Base-by-base conservation (phyloP, 148 eudicot species). In the Rhododendron kiyosumense region DNA sequence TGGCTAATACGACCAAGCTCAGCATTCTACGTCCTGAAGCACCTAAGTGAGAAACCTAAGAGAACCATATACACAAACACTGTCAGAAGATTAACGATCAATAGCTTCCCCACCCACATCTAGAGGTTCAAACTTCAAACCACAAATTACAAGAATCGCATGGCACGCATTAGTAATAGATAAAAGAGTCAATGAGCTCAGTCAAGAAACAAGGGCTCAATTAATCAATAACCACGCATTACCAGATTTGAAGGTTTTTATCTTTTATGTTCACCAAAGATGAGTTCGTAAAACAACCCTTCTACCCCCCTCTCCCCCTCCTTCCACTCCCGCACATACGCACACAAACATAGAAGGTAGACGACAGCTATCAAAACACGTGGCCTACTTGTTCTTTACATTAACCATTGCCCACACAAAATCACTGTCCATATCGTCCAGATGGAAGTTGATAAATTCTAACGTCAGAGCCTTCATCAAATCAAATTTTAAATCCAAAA, bases 1-100 rank as follows among this genome's bases (percentile, higher is more conserved):
- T 51, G n/a, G n/a, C 41, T 79, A 79, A 79, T 26, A 15, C 5
- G 4, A 28, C 43, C 32, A 48, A 79, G 24, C 34, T 79, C 36
- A 48, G 12, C 22, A 26, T 46, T 48, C 38, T 77, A 77, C 26
- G 51, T 20, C 46, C n/a, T 77, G 15, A 22, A 41, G 80, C 26
- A 77, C 48, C 51, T 10, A 54, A 43, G 81, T 41, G 81, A 43
- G 52, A 78, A 75, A 38, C 81, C 81, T 78, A 22, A 78, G 81
- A 78, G 17, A 78, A 43, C 78, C 18, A 20, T 41, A 41, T 7
- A 20, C 12, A 22, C 48, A 77, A 77, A 77, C 8, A 7, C 51
- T 20, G 13, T 43, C 51, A 77, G 4, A 8, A 77, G 13, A 43
- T 22, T 41, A 41, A 22, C 2, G 2, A 77, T 77, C 80, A 38